Percentiles rank a stretch among this genome's conserved stretches.
Conservation (phyloP, 1,284 basidiomycete species). For the Thecaphora frezii region DNA sequence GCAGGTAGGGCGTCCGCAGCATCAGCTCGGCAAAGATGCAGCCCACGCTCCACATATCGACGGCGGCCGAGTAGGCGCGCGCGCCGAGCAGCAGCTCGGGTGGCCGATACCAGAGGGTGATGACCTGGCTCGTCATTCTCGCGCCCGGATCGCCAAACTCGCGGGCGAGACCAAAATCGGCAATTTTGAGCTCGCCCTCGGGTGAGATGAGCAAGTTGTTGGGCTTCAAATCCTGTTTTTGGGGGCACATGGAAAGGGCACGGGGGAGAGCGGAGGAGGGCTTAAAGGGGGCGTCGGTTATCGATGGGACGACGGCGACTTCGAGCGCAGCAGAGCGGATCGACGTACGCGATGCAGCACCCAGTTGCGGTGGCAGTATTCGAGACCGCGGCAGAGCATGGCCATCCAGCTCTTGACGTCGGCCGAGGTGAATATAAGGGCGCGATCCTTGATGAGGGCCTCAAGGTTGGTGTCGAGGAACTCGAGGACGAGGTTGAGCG, state of each 20-base stretch:
- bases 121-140: constrained; percentile 97
- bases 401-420: constrained; percentile 99
- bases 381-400: constrained; percentile 92
- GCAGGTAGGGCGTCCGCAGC: constrained; percentile 88
- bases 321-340: not conserved
- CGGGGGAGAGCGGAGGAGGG: no score
- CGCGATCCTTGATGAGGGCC: constrained; percentile 90
- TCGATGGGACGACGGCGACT: not conserved
- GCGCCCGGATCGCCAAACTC: constrained; percentile 90
- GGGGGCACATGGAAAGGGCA: not conserved
- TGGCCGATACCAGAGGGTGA: constrained; percentile 95
- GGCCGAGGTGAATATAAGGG: constrained; percentile 85
- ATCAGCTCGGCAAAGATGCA: constrained; percentile 95
- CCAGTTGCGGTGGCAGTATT: constrained; percentile 94
- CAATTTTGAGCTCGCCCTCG: constrained; percentile 89
- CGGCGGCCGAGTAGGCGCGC: constrained; percentile 80
- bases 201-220: constrained; percentile 95
- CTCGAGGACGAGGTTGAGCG: constrained; percentile 94
- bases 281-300: not conserved
- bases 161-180: constrained; percentile 96
- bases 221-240: constrained; percentile 78
- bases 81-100: constrained; percentile 88
- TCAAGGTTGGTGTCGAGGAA: constrained; percentile 97
- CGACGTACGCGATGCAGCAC: constrained; percentile 81
- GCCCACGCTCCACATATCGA: constrained; percentile 92